A percentile compares a stretch with the other conserved stretches of the same genome.
Evolutionary conservation across 2,329 filamentous ascomycete genomes (phyloP).

Genomic region (Massarina eburnea): DNA sequence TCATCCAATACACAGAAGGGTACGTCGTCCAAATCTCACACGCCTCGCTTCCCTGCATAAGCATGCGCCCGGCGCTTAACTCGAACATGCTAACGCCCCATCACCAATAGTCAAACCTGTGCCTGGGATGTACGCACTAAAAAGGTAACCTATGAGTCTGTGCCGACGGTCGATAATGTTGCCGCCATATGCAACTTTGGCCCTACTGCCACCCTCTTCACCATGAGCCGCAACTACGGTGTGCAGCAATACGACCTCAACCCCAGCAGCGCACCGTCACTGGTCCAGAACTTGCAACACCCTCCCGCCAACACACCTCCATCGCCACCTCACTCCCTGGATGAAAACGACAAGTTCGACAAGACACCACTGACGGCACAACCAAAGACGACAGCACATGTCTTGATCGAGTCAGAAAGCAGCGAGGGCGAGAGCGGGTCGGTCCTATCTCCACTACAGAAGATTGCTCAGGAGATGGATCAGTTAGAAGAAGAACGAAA

Average conservation of each 20-base stretch:
- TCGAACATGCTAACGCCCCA: constrained; percentile 23
- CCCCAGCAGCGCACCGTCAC: constrained; percentile 63
- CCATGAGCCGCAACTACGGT: constrained; percentile 81
- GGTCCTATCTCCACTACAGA: constrained; percentile 69
- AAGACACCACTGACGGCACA: constrained; percentile 34
- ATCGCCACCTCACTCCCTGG: constrained; percentile 78
- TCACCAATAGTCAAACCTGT: constrained; percentile 68
- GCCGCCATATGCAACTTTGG: constrained; percentile 85
- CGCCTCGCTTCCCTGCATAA: constrained; percentile 10
- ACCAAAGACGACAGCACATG: constrained; percentile 29
- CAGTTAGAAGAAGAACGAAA: constrained; percentile 62
- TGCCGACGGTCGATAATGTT: constrained; percentile 81
- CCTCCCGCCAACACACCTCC: constrained; percentile 76
- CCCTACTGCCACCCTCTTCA: constrained; percentile 88
- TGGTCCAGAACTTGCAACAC: constrained; percentile 88
- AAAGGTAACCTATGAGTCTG: constrained; percentile 84
- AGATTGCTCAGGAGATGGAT: constrained; percentile 71
- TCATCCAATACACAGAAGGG: constrained; percentile 90
- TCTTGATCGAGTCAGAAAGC: constrained; percentile 59
- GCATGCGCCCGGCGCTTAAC: constrained; percentile 18
- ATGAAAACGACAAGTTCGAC: constrained; percentile 61
- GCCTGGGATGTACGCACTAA: constrained; percentile 99
- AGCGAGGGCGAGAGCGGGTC: constrained; percentile 63
- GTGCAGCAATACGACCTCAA: constrained; percentile 96
- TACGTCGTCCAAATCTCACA: constrained; percentile 53